phyloP scores from a whole-genome alignment of 192 early-diverging fungal genomes.

The Umbelopsis isabellina region DNA sequence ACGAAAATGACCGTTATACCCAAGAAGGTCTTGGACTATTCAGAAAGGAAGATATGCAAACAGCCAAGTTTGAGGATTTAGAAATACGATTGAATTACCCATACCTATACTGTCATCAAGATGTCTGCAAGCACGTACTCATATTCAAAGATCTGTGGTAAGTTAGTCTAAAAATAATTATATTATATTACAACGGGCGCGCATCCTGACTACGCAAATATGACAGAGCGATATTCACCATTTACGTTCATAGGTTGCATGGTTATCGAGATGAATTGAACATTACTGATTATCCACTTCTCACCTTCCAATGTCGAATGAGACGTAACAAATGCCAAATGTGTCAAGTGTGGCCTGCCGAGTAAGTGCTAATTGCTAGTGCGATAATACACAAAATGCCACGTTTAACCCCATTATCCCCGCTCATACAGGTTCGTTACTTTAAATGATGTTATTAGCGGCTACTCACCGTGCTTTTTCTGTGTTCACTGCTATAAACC shows the following conservation, averaged over 20 bases:
- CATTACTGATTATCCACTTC: constrained; percentile 54
- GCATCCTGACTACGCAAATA: neutral
- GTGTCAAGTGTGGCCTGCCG: constrained; percentile 61
- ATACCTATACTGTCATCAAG: constrained; percentile 80
- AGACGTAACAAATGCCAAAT: constrained; percentile 63
- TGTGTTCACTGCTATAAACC: constrained; percentile 70
- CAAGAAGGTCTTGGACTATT: constrained; percentile 32
- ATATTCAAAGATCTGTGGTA: constrained; percentile 69
- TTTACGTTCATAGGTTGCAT: constrained; percentile 23
- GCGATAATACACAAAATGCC: neutral
- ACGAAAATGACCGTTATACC: constrained; percentile 51
- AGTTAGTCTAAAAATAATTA: constrained; percentile 21
- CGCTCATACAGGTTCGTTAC: constrained; percentile 52
- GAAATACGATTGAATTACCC: constrained; percentile 64
- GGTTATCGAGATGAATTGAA: constrained; percentile 53
- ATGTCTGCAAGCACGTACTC: constrained; percentile 76
- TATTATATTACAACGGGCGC: neutral
- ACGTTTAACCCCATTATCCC: constrained; percentile 6
- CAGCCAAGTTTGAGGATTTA: constrained; percentile 63
- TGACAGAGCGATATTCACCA: neutral
- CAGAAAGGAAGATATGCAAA: constrained; percentile 53
- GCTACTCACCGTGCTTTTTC: constrained; percentile 70
- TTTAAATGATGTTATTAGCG: constrained; percentile 69
- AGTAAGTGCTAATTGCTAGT: constrained; percentile 27
- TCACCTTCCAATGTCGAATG: constrained; percentile 55